phyloP scores from a whole-genome alignment of 1,284 basidiomycete genomes.

The Phellinidium pouzarii region DNA sequence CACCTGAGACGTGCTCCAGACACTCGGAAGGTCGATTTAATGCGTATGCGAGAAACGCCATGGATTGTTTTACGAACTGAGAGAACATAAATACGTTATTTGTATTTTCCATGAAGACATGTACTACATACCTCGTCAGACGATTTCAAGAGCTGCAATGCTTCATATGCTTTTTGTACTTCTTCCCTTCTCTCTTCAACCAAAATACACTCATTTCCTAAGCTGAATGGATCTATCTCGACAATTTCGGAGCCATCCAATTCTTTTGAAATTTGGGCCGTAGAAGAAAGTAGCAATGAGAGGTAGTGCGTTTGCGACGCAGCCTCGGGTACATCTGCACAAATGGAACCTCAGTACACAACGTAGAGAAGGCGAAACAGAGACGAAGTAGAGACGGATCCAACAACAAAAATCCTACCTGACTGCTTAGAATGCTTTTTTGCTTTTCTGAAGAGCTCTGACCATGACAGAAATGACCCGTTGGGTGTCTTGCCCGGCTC shows the following conservation, averaged over 20 bases:
- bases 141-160: conserved; percentile 43
- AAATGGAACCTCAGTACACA: not conserved
- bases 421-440: conserved; percentile 65
- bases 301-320: conserved; percentile 61
- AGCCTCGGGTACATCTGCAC: conserved; percentile 52
- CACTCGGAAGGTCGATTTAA: conserved; percentile 60
- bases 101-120: conserved; percentile 9
- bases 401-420: too few species aligned
- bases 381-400: too few species aligned
- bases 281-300: conserved; percentile 45
- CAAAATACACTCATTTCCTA: conserved; percentile 52
- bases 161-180: conserved; percentile 42
- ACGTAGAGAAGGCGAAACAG: too few species aligned
- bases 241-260: conserved; percentile 38
- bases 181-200: conserved; percentile 49
- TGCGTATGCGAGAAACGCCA: conserved; percentile 76
- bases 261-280: conserved; percentile 30
- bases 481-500: conserved; percentile 59
- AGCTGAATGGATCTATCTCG: conserved; percentile 34
- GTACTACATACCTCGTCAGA: conserved; percentile 51
- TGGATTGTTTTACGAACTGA: conserved; percentile 53
- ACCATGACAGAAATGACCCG: conserved; percentile 60
- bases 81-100: conserved; percentile 10
- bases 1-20: conserved; percentile 46
- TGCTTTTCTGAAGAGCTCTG: conserved; percentile 80